These are phyloP conservation scores for Fusarium sp. DNA, from an alignment of 2,329 filamentous ascomycete species.

Conservation along the genomic window DNA sequence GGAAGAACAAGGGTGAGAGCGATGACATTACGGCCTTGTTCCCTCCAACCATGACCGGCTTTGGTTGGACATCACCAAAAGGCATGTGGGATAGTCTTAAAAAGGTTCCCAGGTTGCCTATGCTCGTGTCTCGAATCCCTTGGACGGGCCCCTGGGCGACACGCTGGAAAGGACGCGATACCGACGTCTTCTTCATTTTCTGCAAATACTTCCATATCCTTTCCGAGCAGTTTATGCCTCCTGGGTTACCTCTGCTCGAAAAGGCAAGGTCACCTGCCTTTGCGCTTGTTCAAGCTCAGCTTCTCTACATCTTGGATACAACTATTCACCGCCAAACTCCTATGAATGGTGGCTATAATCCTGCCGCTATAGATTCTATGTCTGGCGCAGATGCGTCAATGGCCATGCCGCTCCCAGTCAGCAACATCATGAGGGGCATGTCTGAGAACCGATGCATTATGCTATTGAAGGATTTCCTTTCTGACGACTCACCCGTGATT, in stretches of 20 bases:
- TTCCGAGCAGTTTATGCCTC: conserved; percentile 74
- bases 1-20: conserved; percentile 63
- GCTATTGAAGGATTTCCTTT: conserved; percentile 81
- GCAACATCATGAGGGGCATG: conserved; percentile 80
- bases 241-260: conserved; percentile 60
- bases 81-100: conserved; percentile 66
- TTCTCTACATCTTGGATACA: conserved; percentile 80
- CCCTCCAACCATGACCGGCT: conserved; percentile 68
- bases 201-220: conserved; percentile 87
- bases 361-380: conserved; percentile 56
- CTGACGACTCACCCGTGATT: conserved; percentile 52
- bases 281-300: conserved; percentile 81
- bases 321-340: conserved; percentile 81
- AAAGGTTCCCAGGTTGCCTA: conserved; percentile 69
- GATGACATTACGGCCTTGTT: conserved; percentile 75
- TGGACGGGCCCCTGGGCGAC: conserved; percentile 89
- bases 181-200: conserved; percentile 91
- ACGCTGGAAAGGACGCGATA: conserved; percentile 87
- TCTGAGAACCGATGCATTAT: conserved; percentile 88
- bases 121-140: conserved; percentile 75
- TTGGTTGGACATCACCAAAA: conserved; percentile 65
- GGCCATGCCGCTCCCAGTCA: conserved; percentile 68
- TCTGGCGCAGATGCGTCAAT: conserved; percentile 71
- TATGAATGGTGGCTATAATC: conserved; percentile 55
- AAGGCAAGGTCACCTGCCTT: conserved; percentile 77